Evolutionary conservation across 768 basidiomycete genomes (phyloP).

Genomic region (Boletus rex-veris): DNA sequence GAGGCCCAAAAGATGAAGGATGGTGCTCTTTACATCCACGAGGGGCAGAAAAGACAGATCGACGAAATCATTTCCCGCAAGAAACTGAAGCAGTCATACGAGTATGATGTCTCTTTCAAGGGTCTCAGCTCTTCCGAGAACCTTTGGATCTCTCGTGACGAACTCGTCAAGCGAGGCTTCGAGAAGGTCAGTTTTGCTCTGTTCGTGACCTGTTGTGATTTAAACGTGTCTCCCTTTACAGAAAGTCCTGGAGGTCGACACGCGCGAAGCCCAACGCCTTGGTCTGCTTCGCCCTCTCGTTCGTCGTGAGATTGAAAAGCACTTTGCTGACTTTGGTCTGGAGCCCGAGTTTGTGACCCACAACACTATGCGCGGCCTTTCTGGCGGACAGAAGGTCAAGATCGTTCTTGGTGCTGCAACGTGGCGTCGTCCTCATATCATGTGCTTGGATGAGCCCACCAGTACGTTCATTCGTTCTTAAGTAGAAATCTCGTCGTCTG

Average conservation of each 20-base stretch:
- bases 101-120: constrained; percentile 98
- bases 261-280: constrained; percentile 93
- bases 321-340: constrained; percentile 98
- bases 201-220: neutral
- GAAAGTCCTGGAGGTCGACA: constrained; percentile 98
- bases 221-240: constrained; percentile 21
- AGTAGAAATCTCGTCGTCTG: neutral
- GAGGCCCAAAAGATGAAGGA: constrained; percentile 97
- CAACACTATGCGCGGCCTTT: constrained; percentile 98
- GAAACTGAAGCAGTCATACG: constrained; percentile 99
- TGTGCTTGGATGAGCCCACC: constrained; percentile 96
- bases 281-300: constrained; percentile 95
- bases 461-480: constrained; percentile 44
- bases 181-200: constrained; percentile 62
- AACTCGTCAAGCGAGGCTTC: constrained; percentile 96
- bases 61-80: constrained; percentile 89
- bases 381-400: constrained; percentile 99
- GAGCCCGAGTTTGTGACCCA: constrained; percentile 99
- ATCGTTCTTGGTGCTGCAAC: constrained; percentile 97
- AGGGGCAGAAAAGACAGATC: constrained; percentile 92
- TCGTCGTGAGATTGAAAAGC: constrained; percentile 98
- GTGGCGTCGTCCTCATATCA: constrained; percentile 97
- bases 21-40: constrained; percentile 77
- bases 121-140: constrained; percentile 94
- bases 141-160: constrained; percentile 95